phyloP scores from a whole-genome alignment of 257 asterid genomes.

The Eucommia ulmoides region DNA sequence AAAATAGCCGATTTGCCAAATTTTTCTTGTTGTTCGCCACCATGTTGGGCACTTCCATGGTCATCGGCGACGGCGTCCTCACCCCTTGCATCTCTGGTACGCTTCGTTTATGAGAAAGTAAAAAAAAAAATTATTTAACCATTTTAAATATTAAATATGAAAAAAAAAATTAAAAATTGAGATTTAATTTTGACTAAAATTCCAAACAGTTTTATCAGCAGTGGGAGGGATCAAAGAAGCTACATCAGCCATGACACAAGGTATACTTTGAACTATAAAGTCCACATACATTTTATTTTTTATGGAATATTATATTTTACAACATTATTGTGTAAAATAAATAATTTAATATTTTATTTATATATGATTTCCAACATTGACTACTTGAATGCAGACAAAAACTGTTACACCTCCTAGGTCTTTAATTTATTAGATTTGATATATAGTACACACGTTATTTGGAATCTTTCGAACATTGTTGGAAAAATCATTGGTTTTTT shows the following conservation, averaged over 20 bases:
- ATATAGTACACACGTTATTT: too few relatives aligned
- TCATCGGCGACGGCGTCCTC: constrained; percentile 73
- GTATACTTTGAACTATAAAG: neutral
- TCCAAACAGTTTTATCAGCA: constrained; percentile 22
- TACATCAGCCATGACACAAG: constrained; percentile 9
- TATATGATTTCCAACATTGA: neutral
- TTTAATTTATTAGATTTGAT: neutral
- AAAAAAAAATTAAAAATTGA: neutral
- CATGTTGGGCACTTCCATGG: constrained; percentile 78
- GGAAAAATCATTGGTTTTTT: too few relatives aligned
- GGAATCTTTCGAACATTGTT: too few relatives aligned
- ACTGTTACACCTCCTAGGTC: neutral
- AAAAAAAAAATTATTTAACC: neutral
- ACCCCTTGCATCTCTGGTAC: constrained; percentile 71
- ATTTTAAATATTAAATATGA: neutral
- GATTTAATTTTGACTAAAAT: neutral
- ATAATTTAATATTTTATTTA: too few relatives aligned
- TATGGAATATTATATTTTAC: neutral
- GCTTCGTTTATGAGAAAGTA: neutral
- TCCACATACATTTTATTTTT: neutral
- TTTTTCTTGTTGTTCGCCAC: constrained; percentile 30
- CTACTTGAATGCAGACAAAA: too few relatives aligned
- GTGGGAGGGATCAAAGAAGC: constrained; percentile 18
- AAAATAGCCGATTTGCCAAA: constrained; percentile 25
- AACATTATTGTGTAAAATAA: neutral